phyloP scores from a whole-genome alignment of 331 rosid species.

The Pyrus hybrid region DNA sequence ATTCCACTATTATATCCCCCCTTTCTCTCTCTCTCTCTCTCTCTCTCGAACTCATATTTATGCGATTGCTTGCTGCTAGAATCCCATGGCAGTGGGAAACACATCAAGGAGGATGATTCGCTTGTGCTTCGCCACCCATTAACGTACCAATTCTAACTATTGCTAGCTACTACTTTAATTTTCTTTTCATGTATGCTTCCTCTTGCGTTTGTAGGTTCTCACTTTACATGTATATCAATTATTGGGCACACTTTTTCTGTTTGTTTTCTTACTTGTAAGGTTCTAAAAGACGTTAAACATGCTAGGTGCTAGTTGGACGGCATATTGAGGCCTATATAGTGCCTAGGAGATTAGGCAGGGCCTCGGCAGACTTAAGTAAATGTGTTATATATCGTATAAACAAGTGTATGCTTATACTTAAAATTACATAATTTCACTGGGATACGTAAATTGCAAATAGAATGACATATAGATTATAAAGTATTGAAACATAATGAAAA shows the following conservation, averaged over 20 bases:
- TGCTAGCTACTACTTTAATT: constrained; percentile 21
- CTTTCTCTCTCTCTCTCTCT: too few species aligned
- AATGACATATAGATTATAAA: too few species aligned
- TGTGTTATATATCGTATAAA: too few species aligned
- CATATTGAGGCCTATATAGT: too few species aligned
- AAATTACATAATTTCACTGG: too few species aligned
- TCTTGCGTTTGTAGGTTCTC: constrained; percentile 17
- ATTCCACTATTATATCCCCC: constrained; percentile 27
- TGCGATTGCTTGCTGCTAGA: neutral
- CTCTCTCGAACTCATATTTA: neutral
- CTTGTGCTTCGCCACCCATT: constrained; percentile 38
- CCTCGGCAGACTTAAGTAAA: too few species aligned
- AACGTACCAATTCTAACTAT: constrained; percentile 36
- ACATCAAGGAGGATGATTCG: constrained; percentile 46
- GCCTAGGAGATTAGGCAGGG: too few species aligned
- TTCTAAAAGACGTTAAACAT: too few species aligned
- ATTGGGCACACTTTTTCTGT: constrained; percentile 7
- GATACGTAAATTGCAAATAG: too few species aligned
- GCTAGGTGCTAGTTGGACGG: too few species aligned
- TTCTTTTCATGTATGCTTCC: constrained; percentile 12
- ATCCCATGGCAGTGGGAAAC: constrained; percentile 47
- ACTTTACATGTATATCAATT: constrained; percentile 33
- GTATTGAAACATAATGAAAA: too few species aligned
- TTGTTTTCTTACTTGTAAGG: constrained; percentile 17
- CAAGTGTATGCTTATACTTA: too few species aligned